Evolutionary conservation across 768 basidiomycete genomes (phyloP), one percentile per base, ranked within the genome.

Genomic region (Tricholoma saponaceum): DNA sequence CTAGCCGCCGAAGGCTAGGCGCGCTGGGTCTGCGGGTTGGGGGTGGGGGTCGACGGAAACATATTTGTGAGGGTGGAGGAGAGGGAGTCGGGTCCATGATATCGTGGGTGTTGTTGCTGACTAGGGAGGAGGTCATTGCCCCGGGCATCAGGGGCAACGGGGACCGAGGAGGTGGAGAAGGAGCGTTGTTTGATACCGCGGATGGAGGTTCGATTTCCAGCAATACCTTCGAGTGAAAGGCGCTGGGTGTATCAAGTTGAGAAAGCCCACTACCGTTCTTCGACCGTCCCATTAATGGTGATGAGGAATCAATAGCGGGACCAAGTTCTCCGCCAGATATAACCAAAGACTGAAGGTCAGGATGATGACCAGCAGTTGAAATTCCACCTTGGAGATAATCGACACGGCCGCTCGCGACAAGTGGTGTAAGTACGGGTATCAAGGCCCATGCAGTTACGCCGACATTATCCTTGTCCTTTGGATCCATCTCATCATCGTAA

Each of bases 401-500:
- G 9, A 84, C 82, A 51, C 69, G 75, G 60, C 83, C 84, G 51
- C 76, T 74, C 51, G 67, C 70, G 25, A 90, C 72, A 41, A 92
- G 76, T 5, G 86, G 81, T 4, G 77, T 67, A 4, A 93, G 69
- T 43, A 90, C 77, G 25, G 81, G 77, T 22, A 92, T 76, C 33
- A 93, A 77, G 0, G 83, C 82, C 89, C 90, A 92, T 0, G 89
- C 80, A 30, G 84, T 82, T 55, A 82, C 78, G 16, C 76, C 69
- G 30, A 75, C 62, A 62, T 83, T 83, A 55, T 77, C 74, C 62
- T 76, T 83, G 63, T 89, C 84, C 55, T 79, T 81, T 55, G 79
- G 74, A 67, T 89, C 85, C 78, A 92, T 92, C 58, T 86, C 85
- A 57, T 91, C 87, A 63, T 87, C 87, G 65, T 89, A 90, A 13